Percentiles rank a stretch among this genome's conserved stretches.
Conservation (phyloP, 495 filamentous ascomycete genomes). For the Xylaria palmicola region DNA sequence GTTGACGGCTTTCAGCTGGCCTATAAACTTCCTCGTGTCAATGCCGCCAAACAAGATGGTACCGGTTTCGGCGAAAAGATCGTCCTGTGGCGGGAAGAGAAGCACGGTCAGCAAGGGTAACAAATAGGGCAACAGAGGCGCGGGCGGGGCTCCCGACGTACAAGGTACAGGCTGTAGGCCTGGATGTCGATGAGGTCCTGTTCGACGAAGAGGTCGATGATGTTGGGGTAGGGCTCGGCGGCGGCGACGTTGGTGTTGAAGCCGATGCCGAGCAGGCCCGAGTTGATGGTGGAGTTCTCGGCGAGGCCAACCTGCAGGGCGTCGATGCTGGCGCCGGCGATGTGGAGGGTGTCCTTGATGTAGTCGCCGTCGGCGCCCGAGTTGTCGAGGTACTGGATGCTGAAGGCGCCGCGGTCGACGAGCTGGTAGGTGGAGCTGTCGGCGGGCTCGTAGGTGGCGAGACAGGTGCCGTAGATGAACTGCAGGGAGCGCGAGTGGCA, state of each 20-base stretch:
- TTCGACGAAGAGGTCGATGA: slow-evolving; percentile 70
- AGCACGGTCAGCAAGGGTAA: too few relatives aligned
- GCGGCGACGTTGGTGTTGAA: slow-evolving; percentile 75
- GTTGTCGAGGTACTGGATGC: slow-evolving; percentile 81
- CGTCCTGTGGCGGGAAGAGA: slow-evolving; percentile 31
- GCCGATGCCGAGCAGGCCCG: slow-evolving; percentile 89
- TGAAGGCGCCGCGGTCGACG: slow-evolving; percentile 62
- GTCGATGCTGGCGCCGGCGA: slow-evolving; percentile 64
- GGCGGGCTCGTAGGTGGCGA: slow-evolving; percentile 47
- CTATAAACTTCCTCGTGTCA: slow-evolving; percentile 80
- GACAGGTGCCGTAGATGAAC: slow-evolving; percentile 29
- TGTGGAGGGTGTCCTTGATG: slow-evolving; percentile 67
- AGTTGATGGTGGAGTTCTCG: slow-evolving; percentile 60
- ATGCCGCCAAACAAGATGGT: slow-evolving; percentile 89
- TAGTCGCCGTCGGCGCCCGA: slow-evolving; percentile 68
- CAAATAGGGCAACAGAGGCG: too few relatives aligned
- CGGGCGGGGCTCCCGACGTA: too few relatives aligned
- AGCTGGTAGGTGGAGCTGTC: slow-evolving; percentile 69
- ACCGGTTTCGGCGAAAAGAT: slow-evolving; percentile 63
- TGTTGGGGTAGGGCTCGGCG: slow-evolving; percentile 65
- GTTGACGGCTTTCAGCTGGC: slow-evolving; percentile 67
- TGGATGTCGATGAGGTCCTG: slow-evolving; percentile 71
- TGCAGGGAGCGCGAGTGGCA: slow-evolving; percentile 39
- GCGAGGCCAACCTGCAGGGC: slow-evolving; percentile 83
- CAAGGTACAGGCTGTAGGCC: slow-evolving; percentile 85